Base-by-base conservation (phyloP, 345 rosid species). In the Citrus sp. region DNA sequence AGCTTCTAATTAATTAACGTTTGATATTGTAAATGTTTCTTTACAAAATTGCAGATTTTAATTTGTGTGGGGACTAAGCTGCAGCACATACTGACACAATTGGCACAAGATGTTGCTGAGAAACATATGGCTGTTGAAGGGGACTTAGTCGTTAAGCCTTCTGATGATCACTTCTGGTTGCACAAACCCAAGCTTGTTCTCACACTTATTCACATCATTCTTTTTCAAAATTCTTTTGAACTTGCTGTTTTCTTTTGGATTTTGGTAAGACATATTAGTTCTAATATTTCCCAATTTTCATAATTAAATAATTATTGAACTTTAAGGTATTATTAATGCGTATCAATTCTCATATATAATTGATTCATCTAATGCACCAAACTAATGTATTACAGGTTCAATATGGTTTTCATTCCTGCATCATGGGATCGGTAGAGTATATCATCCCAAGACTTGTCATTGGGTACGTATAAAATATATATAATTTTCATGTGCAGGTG, bases 151-250 rank as follows among this genome's bases (percentile, higher is more conserved):
- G 78, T 75, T 21, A 75, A 51, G 27, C 78, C 78, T 40, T 75
- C 71, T 30, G 71, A 75, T 75, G 78, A 75, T 64, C 78, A 75
- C 46, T 75, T 75, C 78, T 75, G 78, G 78, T 64, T 75, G 14
- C 40, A 64, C 10, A 64, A 27, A 42, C 71, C 78, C 1, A 40
- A 40, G 21, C 71, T 64, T 2, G 37, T 75, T 30, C 78, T 75
- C 46, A 14, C 51, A 49, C 46, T 75, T 9, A 64, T 75, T 49
- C 70, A 75, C 49, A 49, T 75, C 46, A 49, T 75, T 28, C 71
- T 75, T 2, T 64, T 75, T 34, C 78, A 75, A 30, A 75, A 75
- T 51, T 75, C 78, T 28, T 75, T 75, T 65, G 78, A 75, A 46
- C 4, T 75, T 1, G 71, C 78, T 10, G 71, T 75, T 75, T 75